Percentiles rank a stretch among this genome's conserved stretches.
Conservation (phyloP, 306 rosid species). For the Quercus ilex region DNA sequence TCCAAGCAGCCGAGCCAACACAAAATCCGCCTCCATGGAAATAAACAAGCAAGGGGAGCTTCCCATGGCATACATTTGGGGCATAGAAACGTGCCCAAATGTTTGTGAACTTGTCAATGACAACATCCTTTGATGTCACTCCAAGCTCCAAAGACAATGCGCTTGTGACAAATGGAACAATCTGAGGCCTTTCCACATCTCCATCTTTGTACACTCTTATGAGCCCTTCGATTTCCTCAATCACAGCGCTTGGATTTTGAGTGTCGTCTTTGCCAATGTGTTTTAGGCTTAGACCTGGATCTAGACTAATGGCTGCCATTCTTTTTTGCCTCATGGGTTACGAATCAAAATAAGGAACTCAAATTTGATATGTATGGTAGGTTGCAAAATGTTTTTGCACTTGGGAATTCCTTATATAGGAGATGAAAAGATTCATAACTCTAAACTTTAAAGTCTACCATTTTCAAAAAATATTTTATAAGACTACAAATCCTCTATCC, state of each 20-base stretch:
- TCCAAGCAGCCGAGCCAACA: constrained; percentile 87
- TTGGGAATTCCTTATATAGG: constrained; percentile 11
- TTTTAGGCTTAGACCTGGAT: constrained; percentile 32
- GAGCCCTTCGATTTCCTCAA: constrained; percentile 73
- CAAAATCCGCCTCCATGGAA: constrained; percentile 96
- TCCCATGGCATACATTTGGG: constrained; percentile 35
- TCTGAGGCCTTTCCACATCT: constrained; percentile 55
- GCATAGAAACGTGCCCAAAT: constrained; percentile 77
- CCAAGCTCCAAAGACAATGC: constrained; percentile 39
- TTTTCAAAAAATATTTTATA: too few relatives aligned
- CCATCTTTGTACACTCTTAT: constrained; percentile 70
- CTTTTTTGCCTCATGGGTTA: constrained; percentile 17
- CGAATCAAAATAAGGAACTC: constrained; percentile 13
- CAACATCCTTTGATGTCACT: constrained; percentile 49
- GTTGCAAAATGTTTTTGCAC: constrained; percentile 1
- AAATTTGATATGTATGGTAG: not conserved
- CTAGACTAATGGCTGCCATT: constrained; percentile 52
- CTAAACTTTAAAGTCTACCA: too few relatives aligned
- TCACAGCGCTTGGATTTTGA: constrained; percentile 26
- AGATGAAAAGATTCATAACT: not conserved
- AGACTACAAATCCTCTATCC: too few relatives aligned
- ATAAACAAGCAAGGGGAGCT: constrained; percentile 62
- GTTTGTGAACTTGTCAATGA: constrained; percentile 49
- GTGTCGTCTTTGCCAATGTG: constrained; percentile 27
- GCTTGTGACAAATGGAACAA: constrained; percentile 56